Evolutionary conservation across 139 green algal species (phyloP), one percentile per base, ranked within the genome.

Genomic region (Closterium sp.): DNA sequence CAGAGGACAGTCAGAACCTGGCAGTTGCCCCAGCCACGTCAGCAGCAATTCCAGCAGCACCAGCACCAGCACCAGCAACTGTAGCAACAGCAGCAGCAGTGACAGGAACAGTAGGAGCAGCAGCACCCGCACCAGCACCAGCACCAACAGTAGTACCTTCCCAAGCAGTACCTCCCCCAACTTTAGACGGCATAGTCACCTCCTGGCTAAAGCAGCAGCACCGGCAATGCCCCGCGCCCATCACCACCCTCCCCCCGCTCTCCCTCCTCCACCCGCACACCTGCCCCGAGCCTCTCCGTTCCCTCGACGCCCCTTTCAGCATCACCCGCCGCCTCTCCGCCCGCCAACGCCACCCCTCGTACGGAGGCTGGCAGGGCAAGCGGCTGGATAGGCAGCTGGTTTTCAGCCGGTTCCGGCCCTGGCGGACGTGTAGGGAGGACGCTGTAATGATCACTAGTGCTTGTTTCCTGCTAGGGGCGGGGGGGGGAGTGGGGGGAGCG

Each of bases 171-270:
- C 55, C 55, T 76, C 12, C 55, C 55, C 55, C 55, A 2, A 90
- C 92, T 66, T 93, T 97, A 30, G 92, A 96, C 66, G 43, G 85
- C 66, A 97, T 98, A 4, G 92, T 98, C 0, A 95, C 95, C 86
- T 87, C 93, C 12, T 96, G 96, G 91, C 95, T 98, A 33, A 94
- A 95, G 91, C 95, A 97, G 84, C 96, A 97, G 95, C 96, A 97
- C 93, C 81, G 93, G 25, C 90, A 94, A 76, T 94, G 94, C n/a
- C 84, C 91, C 6, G 91, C 91, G 7, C 96, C 96, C 5, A 95
- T 97, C 10, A 94, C 95, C 34, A 94, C 95, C 16, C 93, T 97
- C 69, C 95, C 96, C 2, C 94, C 96, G 16, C 94, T 98, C 30
- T 96, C 95, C 21, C 81, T 95, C 86, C 84, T 94, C 16, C 90